Base-by-base conservation (phyloP, 2,329 filamentous ascomycete species). In the Epichloe hybrida region DNA sequence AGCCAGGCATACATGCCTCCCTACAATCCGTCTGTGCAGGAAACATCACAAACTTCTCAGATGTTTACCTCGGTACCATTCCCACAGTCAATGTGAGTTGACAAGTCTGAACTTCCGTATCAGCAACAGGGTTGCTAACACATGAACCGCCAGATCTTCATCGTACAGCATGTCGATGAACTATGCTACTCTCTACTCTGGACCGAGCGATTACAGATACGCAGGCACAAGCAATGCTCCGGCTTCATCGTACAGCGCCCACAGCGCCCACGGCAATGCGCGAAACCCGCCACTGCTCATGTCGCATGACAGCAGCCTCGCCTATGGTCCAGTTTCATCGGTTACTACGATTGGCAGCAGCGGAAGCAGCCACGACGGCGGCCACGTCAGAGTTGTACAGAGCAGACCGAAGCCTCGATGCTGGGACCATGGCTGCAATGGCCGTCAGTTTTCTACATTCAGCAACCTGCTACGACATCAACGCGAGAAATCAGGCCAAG, bases 341-440 rank as follows among this genome's bases (percentile, higher is more conserved):
- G 53, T 63, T 61, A 60, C 72, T 47, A 57, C 67, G n/a, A 61
- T 66, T 21, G 65, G 66, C 40, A 62, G 62, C 53, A 51, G 61
- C 40, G 55, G 58, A 56, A 55, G 58, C 57, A 58, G 58, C 56
- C 65, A 69, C 55, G 68, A 72, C 55, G 64, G 66, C 38, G 64
- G 71, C 42, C 71, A 80, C 56, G 81, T 87, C 39, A 76, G 86
- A 53, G 80, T 89, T 15, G 75, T 89, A 17, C 84, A 86, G 64
- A 83, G 81, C 58, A 79, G 86, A 56, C 88, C 88, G n/a, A 95
- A 95, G 69, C 89, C 90, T 44, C 88, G 95, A 64, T 96, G 91
- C 68, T 97, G 88, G 87, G 91, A 96, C 54, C 91, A 97, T 62
- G 91, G 90, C 11, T 97, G 91, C 73, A 95, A 96, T 61, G 91